Percentiles rank a stretch among this genome's conserved stretches.
Conservation (phyloP, 2,329 filamentous ascomycete genomes). For the Hymenoscyphus linearis region DNA sequence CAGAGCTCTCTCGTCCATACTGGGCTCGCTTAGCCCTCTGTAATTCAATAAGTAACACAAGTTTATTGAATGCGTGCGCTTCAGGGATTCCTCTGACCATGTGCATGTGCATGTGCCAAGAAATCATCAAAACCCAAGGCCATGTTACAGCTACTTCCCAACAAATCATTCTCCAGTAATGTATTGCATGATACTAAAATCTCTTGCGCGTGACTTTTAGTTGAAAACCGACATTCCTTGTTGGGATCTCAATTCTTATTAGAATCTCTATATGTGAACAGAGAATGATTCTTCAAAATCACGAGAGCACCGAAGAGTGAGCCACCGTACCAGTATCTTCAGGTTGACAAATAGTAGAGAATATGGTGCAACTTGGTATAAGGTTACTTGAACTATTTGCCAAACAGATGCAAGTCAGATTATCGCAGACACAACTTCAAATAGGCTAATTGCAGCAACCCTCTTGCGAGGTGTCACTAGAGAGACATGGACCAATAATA, state of each 20-base stretch:
- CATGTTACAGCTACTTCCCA: not conserved
- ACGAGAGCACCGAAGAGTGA: not conserved
- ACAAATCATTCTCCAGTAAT: not conserved
- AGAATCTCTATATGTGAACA: not conserved
- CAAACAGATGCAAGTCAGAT: not conserved
- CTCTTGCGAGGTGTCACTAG: not conserved
- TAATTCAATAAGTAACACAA: not conserved
- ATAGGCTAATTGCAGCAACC: not conserved
- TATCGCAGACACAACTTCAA: not conserved
- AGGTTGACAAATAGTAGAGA: not conserved
- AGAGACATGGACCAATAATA: not conserved
- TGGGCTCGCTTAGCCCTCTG: not conserved
- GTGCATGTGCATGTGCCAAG: not conserved
- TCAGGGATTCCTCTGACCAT: not conserved
- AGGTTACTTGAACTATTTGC: not conserved
- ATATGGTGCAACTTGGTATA: not conserved
- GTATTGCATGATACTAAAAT: not conserved
- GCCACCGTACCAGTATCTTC: not conserved
- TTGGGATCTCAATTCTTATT: not conserved
- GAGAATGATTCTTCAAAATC: not conserved
- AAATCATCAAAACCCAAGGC: not conserved
- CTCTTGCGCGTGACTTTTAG: too few species aligned
- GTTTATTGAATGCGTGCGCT: not conserved
- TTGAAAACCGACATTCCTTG: too few species aligned
- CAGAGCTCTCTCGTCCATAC: not conserved